Base-by-base conservation (phyloP, 2,329 filamentous ascomycete species). In the Beauveria brongniartii region DNA sequence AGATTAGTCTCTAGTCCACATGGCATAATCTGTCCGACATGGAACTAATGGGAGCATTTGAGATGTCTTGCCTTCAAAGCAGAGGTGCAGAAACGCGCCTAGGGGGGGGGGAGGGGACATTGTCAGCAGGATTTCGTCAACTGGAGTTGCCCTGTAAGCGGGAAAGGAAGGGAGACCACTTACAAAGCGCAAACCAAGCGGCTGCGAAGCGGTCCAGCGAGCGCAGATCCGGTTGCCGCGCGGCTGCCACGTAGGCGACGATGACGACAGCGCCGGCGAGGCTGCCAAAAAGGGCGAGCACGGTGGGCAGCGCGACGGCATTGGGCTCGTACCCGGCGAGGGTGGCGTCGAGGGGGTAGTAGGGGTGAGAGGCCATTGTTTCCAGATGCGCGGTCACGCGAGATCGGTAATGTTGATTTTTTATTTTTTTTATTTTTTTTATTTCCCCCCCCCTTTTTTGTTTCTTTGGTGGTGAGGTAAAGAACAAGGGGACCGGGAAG, bases 31-130 rank as follows among this genome's bases (percentile, higher is more conserved):
- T 37, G 34, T 16, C 34, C 2, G 22, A 14, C 12, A 16, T 34
- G 34, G 12, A 12, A 37, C 16, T 16, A 16, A 37, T 16, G 14
- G 9, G 48, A 9, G 10, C 37, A 37, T 37, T 14, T 2, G 14
- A 14, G 20, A 6, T 24, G 22, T 62, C 71, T 64, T 65, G 84
- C 88, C 90, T 77, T 96, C 91, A 72, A 96, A 96, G 69, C 89
- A 86, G 60, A 88, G 80, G 74, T 96, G 92, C 43, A 96, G 78
- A 66, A 81, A 84, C 2, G 84, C 86, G 66, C 83, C 84, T 87
- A 28, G 4, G 41, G 41, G 41, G 18, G 37, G 41, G 6, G 3
- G 16, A n/a, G 41, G 41, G 9, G 24, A 48, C 24, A 3, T 46
- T 14, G 6, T 26, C n/a, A 48, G 46, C 44, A 12, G 10, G 44